These are phyloP conservation scores for Carpinus viminea DNA, from an alignment of 306 rosid species.

Conservation along the genomic window DNA sequence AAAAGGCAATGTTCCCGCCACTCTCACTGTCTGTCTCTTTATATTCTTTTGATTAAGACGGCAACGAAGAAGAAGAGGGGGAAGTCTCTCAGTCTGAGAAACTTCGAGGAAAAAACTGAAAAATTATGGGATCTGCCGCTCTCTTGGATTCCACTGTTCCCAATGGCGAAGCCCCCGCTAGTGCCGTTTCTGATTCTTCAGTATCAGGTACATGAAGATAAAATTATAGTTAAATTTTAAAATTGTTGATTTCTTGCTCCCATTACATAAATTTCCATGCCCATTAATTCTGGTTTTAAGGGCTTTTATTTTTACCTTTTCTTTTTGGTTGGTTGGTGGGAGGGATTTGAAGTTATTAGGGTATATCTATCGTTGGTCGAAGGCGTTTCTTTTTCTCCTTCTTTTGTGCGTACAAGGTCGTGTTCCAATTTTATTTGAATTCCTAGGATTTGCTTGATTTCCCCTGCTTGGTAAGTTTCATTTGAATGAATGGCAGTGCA, in stretches of 20 bases:
- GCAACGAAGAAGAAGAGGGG: neutral
- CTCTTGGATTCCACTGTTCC: slow-evolving; percentile 27
- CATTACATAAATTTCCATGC: neutral
- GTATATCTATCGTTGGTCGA: neutral
- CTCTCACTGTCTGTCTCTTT: neutral
- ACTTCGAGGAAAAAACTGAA: neutral
- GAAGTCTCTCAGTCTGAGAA: neutral
- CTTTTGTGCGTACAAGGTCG: neutral
- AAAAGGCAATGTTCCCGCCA: slow-evolving; percentile 2
- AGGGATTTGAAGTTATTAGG: too few relatives aligned
- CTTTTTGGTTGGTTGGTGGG: neutral
- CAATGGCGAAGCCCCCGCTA: neutral
- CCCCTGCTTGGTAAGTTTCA: neutral
- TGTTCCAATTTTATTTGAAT: neutral
- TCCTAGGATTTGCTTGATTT: neutral
- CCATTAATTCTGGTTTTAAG: neutral
- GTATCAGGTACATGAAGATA: slow-evolving; percentile 20
- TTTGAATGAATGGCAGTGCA: neutral
- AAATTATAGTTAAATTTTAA: neutral
- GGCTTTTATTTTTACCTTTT: neutral
- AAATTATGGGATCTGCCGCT: slow-evolving; percentile 13
- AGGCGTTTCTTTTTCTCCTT: neutral
- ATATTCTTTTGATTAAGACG: neutral
- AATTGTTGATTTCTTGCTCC: neutral
- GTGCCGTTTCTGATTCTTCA: slow-evolving; percentile 5